phyloP scores from a whole-genome alignment of 1,139 yeast species.

The Ashbya aceris region DNA sequence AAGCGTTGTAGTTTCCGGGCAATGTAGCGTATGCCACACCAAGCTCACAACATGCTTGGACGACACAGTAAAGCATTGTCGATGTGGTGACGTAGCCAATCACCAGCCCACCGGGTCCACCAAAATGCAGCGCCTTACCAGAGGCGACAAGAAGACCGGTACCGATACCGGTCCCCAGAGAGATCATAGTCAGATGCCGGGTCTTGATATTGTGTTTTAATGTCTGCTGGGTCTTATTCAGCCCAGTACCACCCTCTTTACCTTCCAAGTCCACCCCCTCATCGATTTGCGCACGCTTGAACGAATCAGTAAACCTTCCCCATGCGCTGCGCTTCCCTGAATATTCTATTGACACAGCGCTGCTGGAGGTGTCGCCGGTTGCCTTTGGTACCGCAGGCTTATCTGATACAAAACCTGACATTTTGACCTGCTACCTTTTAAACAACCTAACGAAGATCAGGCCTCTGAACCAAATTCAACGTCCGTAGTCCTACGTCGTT shows the following conservation, averaged over 20 bases:
- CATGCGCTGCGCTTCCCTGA: slow-evolving; percentile 11
- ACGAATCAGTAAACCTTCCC: slow-evolving; percentile 32
- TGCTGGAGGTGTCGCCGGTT: neutral
- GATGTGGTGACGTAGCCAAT: slow-evolving; percentile 61
- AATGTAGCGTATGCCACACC: slow-evolving; percentile 66
- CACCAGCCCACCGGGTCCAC: slow-evolving; percentile 72
- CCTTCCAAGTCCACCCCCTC: neutral
- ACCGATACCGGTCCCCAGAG: slow-evolving; percentile 78
- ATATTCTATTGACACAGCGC: too few relatives aligned
- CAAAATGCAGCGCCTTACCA: slow-evolving; percentile 52
- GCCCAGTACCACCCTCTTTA: neutral
- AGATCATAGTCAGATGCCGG: slow-evolving; percentile 57
- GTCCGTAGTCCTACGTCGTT: too few relatives aligned
- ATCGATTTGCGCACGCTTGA: slow-evolving; percentile 18
- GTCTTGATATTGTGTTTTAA: slow-evolving; percentile 41
- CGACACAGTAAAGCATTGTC: slow-evolving; percentile 57
- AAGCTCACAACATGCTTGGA: slow-evolving; percentile 74
- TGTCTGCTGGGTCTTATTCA: slow-evolving; percentile 9
- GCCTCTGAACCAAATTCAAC: neutral
- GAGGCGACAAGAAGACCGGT: slow-evolving; percentile 67
- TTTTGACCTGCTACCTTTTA: neutral
- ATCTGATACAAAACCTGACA: slow-evolving; percentile 4
- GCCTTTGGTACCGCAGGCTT: slow-evolving; percentile 1
- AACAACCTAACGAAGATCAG: neutral
- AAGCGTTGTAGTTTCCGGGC: slow-evolving; percentile 67